These are phyloP conservation scores for Phyllostachys edulis DNA, from an alignment of 176 grass and related monocot species.

Conservation along the genomic window DNA sequence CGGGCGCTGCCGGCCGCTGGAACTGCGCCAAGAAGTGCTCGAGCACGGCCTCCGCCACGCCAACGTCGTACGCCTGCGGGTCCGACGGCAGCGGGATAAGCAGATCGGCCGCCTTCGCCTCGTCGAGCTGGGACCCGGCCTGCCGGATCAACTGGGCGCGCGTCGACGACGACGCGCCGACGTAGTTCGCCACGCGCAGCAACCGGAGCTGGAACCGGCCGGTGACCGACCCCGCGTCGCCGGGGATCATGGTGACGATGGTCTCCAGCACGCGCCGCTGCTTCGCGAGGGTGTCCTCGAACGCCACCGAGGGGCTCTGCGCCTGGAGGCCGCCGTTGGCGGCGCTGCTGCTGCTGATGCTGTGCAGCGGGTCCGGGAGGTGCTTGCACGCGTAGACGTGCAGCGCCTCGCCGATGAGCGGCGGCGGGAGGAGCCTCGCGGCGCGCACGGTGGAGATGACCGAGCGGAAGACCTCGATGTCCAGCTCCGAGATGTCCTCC, in stretches of 20 bases:
- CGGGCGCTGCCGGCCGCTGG: slow-evolving; percentile 28
- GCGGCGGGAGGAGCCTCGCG: slow-evolving; percentile 50
- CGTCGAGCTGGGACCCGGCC: slow-evolving; percentile 66
- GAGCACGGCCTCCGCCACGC: slow-evolving; percentile 68
- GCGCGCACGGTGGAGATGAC: slow-evolving; percentile 75
- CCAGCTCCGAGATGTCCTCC: slow-evolving; percentile 90
- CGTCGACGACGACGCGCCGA: slow-evolving; percentile 66
- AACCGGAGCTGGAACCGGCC: slow-evolving; percentile 76
- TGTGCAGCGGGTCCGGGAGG: slow-evolving; percentile 53
- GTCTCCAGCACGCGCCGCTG: slow-evolving; percentile 82
- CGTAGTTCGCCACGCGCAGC: slow-evolving; percentile 67
- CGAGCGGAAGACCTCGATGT: slow-evolving; percentile 84
- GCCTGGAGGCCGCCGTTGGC: slow-evolving; percentile 18
- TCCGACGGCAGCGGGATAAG: slow-evolving; percentile 62
- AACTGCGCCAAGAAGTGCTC: slow-evolving; percentile 72
- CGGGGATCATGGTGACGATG: slow-evolving; percentile 78
- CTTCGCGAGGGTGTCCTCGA: slow-evolving; percentile 47
- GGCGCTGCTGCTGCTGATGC: no score
- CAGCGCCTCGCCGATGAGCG: slow-evolving; percentile 91
- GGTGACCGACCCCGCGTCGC: slow-evolving; percentile 57
- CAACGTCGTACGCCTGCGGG: slow-evolving; percentile 53
- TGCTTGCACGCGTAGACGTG: slow-evolving; percentile 94
- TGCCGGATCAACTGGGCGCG: slow-evolving; percentile 79
- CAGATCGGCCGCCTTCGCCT: slow-evolving; percentile 58
- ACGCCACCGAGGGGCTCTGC: slow-evolving; percentile 45